Percentiles rank a stretch among this genome's conserved stretches.
These are phyloP conservation scores for Talaromyces nanjingensis DNA, from an alignment of 495 filamentous ascomycete genomes.

Conservation along the genomic window DNA sequence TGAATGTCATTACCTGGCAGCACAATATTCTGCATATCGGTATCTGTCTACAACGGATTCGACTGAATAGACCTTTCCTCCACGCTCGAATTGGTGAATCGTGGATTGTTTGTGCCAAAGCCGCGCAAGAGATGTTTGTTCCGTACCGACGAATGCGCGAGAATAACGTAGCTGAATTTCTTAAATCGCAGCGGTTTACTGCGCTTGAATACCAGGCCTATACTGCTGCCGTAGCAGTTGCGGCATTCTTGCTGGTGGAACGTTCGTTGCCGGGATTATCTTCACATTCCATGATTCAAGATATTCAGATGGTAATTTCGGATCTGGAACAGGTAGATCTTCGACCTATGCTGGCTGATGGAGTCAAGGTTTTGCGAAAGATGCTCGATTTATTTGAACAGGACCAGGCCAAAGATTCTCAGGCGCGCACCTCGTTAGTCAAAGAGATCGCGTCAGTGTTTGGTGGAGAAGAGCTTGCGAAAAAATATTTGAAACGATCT, in stretches of 20 bases:
- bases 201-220: conserved; percentile 9
- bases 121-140: conserved; percentile 9
- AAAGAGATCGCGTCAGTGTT: conserved; percentile 12
- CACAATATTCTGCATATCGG: conserved; percentile 6
- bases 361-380: conserved; percentile 11
- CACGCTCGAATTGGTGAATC: conserved; percentile 10
- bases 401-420: background rate
- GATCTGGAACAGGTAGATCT: conserved; percentile 9
- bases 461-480: conserved; percentile 10
- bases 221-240: conserved; percentile 10
- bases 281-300: conserved; percentile 9
- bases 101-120: conserved; percentile 8
- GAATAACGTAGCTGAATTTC: conserved; percentile 1
- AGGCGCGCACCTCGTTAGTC: background rate
- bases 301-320: conserved; percentile 13
- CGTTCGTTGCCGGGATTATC: conserved; percentile 11
- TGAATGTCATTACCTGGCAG: conserved; percentile 9
- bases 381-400: conserved; percentile 9
- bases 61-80: conserved; percentile 8
- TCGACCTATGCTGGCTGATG: conserved; percentile 9
- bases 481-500: conserved; percentile 8
- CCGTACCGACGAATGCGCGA: conserved; percentile 11
- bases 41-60: conserved; percentile 10
- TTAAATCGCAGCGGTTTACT: conserved; percentile 4
- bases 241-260: conserved; percentile 12